phyloP scores from a whole-genome alignment of 1,284 basidiomycete species.

The Apiotrichum porosum region DNA sequence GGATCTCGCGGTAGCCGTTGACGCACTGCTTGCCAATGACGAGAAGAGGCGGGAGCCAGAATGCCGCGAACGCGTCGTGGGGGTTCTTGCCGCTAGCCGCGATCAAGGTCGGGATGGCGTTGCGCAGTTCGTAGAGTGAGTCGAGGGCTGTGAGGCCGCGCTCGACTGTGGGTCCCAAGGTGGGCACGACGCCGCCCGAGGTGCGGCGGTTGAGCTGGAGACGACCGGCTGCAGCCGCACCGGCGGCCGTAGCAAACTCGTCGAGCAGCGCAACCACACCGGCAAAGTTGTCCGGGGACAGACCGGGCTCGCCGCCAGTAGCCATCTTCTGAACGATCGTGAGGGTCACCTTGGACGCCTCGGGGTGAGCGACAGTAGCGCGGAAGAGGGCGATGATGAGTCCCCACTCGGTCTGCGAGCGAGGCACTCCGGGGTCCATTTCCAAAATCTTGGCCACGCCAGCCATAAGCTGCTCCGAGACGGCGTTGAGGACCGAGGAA shows the following conservation, averaged over 20 bases:
- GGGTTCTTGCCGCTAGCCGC: slow-evolving; percentile 47
- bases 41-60: slow-evolving; percentile 72
- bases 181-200: slow-evolving; percentile 23
- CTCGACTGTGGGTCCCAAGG: slow-evolving; percentile 63
- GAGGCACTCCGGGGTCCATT: slow-evolving; percentile 66
- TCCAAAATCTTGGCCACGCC: slow-evolving; percentile 76
- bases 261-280: slow-evolving; percentile 77
- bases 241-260: slow-evolving; percentile 75
- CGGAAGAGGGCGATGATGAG: slow-evolving; percentile 85
- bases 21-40: slow-evolving; percentile 79
- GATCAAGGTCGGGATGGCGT: slow-evolving; percentile 58
- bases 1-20: slow-evolving; percentile 77
- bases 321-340: slow-evolving; percentile 64
- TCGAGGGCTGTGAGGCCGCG: slow-evolving; percentile 79
- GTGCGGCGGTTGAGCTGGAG: slow-evolving; percentile 46
- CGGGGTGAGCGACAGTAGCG: slow-evolving; percentile 78
- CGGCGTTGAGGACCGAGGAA: slow-evolving; percentile 66
- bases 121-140: slow-evolving; percentile 67
- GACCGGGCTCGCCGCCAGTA: slow-evolving; percentile 50
- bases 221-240: slow-evolving; percentile 57
- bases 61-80: slow-evolving; percentile 65
- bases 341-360: slow-evolving; percentile 79
- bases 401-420: slow-evolving; percentile 92
- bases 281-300: slow-evolving; percentile 73
- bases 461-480: slow-evolving; percentile 83